These are phyloP conservation scores for Fraxinus greggii DNA, from an alignment of 305 asterid species.

Conservation along the genomic window DNA sequence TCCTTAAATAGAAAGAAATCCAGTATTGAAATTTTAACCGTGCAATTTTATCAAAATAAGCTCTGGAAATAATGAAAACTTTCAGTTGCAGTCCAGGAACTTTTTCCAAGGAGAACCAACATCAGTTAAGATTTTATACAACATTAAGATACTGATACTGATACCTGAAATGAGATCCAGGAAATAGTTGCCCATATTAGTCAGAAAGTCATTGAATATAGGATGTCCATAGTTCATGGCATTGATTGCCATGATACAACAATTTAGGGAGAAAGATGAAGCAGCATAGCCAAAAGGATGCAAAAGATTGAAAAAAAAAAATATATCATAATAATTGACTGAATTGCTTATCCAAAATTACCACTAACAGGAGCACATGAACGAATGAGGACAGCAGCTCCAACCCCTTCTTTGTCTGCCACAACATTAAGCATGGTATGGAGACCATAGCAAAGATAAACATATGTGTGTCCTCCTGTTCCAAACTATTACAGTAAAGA, in stretches of 20 bases:
- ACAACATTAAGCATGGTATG: conserved; percentile 91
- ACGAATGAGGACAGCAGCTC: conserved; percentile 91
- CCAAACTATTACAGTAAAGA: conserved; percentile 58
- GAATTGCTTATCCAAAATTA: conserved; percentile 25
- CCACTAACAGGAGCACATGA: conserved; percentile 88
- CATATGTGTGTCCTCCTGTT: conserved; percentile 89
- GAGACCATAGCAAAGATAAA: conserved; percentile 88
- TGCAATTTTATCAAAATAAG: background rate
- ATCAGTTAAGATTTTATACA: background rate
- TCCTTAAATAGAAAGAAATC: conserved; percentile 42
- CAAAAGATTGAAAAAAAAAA: background rate
- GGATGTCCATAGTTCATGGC: background rate
- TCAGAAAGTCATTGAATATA: background rate
- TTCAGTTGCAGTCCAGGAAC: background rate
- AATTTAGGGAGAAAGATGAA: background rate
- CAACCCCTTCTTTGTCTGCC: conserved; percentile 84
- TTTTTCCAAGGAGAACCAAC: background rate
- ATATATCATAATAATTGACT: background rate
- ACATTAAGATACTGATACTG: background rate
- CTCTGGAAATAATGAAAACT: background rate
- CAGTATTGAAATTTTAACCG: conserved; percentile 5
- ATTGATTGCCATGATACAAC: background rate
- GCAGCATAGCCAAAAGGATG: background rate
- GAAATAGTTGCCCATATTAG: background rate
- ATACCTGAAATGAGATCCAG: background rate